Evolutionary conservation across 2,329 filamentous ascomycete genomes (phyloP).

Genomic region (Dactylellina drechsleri): DNA sequence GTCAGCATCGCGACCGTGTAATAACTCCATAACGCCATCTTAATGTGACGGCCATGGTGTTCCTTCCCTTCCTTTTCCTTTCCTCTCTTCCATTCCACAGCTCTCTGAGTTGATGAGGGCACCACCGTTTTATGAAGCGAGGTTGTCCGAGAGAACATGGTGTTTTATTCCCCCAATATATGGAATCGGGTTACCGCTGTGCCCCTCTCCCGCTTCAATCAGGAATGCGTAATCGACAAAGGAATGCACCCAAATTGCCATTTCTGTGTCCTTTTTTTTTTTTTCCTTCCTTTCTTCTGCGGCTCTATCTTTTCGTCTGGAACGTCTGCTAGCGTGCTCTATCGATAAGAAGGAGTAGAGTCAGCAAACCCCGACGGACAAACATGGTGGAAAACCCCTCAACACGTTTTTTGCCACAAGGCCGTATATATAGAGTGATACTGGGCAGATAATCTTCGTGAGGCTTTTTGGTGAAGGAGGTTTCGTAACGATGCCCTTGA

Average conservation of each 20-base stretch:
- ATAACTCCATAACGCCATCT: not conserved
- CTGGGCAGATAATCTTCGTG: no score
- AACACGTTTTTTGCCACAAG: slow-evolving; percentile 7
- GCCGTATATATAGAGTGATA: no score
- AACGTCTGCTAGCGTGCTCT: not conserved
- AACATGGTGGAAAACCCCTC: not conserved
- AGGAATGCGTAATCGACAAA: slow-evolving; percentile 9
- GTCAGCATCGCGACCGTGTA: slow-evolving; percentile 13
- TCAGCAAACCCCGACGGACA: no score
- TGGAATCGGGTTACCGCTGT: not conserved
- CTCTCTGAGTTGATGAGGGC: not conserved
- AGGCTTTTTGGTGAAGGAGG: no score
- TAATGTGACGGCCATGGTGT: no score
- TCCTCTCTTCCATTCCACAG: not conserved
- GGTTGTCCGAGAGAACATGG: slow-evolving; percentile 22
- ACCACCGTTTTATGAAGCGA: not conserved
- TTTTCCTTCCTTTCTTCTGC: not conserved
- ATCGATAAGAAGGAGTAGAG: slow-evolving; percentile 13
- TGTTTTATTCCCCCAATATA: not conserved
- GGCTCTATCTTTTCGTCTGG: not conserved
- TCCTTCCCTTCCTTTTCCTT: not conserved
- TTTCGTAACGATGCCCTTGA: no score
- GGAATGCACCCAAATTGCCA: not conserved
- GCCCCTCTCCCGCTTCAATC: not conserved
- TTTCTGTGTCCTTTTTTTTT: not conserved